Evolutionary conservation across 1,139 yeast species (phyloP), one percentile per base, ranked within the genome.

Genomic region (Yamadazyma siamensis): DNA sequence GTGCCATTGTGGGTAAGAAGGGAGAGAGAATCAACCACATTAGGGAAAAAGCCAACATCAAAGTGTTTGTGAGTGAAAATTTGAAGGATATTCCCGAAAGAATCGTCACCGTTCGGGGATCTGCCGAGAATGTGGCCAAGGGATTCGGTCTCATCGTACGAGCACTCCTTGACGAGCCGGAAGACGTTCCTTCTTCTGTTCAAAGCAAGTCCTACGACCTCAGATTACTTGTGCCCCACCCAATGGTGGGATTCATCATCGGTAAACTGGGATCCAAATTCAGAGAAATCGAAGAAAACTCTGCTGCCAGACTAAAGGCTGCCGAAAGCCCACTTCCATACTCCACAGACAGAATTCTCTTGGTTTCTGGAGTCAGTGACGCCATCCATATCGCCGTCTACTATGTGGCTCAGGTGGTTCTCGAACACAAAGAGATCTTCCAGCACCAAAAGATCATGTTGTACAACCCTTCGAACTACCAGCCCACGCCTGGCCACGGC

Each of bases 341-440:
- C 39, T 83, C 94, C 1, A 85, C 91, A 11, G 96, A 88, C 52
- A 70, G 95, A 36, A 67, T 84, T 5, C 60, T 88, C 32, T 70
- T 79, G 18, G 72, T 88, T 13, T 65, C 72, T 10, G 96, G 96
- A 4, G 94, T 83, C 8, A 88, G 89, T 4, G 94, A 84, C 57
- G 89, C 95, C 3, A 75, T 88, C 30, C 94, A 85, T 49, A 83
- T 85, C 44, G 96, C 96, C 6, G 67, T 81, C 1, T 84, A 80
- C 52, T 81, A 81, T 49, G 71, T 86, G 34, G 77, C 84, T 2
- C 80, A 78, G 50, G 80, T 83, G 6, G 65, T 81, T 34, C 54
- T 76, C 36, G 83, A 78, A 41, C 80, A 77, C 49, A 71, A 72
- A 39, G 77, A 73, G 32, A 59, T 64, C 19, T 61, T 75, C 36